These are phyloP conservation scores for Exophiala sideris DNA, from an alignment of 2,329 filamentous ascomycete genomes.

Conservation along the genomic window DNA sequence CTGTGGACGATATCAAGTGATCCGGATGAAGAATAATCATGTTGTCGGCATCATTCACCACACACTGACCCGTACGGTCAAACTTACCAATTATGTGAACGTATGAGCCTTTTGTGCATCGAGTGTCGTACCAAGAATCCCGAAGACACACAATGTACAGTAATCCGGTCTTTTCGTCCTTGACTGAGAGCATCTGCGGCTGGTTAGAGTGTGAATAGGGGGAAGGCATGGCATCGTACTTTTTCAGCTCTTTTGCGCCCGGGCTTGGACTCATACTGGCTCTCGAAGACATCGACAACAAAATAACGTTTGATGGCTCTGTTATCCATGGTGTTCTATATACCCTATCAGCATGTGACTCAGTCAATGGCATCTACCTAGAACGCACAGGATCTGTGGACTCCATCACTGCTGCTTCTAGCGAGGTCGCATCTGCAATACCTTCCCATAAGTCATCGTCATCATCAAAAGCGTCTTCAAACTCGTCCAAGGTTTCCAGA, in stretches of 20 bases:
- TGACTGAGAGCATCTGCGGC: constrained; percentile 72
- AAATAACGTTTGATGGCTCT: constrained; percentile 82
- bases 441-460: constrained; percentile 71
- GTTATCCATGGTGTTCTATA: constrained; percentile 61
- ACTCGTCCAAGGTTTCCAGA: constrained; percentile 26
- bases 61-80: constrained; percentile 64
- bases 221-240: constrained; percentile 48
- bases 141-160: constrained; percentile 71
- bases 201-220: constrained; percentile 18
- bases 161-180: constrained; percentile 68
- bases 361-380: constrained; percentile 39
- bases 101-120: constrained; percentile 69
- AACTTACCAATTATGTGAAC: constrained; percentile 86
- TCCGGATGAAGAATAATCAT: constrained; percentile 92
- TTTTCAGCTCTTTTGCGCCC: constrained; percentile 65
- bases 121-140: constrained; percentile 81
- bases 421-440: constrained; percentile 62
- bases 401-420: constrained; percentile 59
- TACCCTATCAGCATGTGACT: constrained; percentile 59
- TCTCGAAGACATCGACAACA: constrained; percentile 69
- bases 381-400: constrained; percentile 24
- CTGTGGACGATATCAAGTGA: constrained; percentile 89
- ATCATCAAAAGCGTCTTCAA: constrained; percentile 62
- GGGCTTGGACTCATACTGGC: constrained; percentile 62
- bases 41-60: constrained; percentile 77